Evolutionary conservation across 352 stramenopile genomes (phyloP).

Genomic region (Pythium diclinum): DNA sequence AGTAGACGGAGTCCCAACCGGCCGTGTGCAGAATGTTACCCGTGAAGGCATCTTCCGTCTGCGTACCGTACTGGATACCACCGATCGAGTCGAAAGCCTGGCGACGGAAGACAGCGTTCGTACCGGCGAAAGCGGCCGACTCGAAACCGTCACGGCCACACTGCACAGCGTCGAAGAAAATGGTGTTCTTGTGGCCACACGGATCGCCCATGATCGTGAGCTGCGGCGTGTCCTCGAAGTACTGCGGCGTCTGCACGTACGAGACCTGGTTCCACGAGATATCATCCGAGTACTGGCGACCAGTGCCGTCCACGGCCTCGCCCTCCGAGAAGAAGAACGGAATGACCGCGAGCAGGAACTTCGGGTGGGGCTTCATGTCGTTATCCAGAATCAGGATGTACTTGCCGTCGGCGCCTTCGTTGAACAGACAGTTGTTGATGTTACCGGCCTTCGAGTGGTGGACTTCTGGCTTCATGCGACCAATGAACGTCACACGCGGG

Average conservation of each 20-base stretch:
- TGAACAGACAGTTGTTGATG: conserved; percentile 90
- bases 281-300: conserved; percentile 85
- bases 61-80: conserved; percentile 87
- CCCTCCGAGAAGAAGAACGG: conserved; percentile 90
- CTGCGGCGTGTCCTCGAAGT: conserved; percentile 87
- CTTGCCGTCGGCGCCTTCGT: conserved; percentile 86
- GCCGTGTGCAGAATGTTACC: conserved; percentile 83
- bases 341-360: conserved; percentile 82
- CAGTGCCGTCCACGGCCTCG: conserved; percentile 77
- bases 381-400: conserved; percentile 92
- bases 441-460: conserved; percentile 92
- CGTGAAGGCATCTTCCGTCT: conserved; percentile 90
- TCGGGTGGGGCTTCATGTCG: conserved; percentile 90
- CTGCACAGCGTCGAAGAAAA: conserved; percentile 90
- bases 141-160: conserved; percentile 87
- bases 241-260: conserved; percentile 89
- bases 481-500: conserved; percentile 82
- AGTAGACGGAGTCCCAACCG: conserved; percentile 87
- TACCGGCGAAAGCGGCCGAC: conserved; percentile 85
- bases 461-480: conserved; percentile 85
- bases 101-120: conserved; percentile 87
- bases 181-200: conserved; percentile 88
- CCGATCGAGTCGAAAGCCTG: conserved; percentile 87
- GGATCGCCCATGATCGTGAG: conserved; percentile 84
- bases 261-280: conserved; percentile 89